Base-by-base conservation (phyloP, 345 rosid genomes). In the Linum usitatissimum region DNA sequence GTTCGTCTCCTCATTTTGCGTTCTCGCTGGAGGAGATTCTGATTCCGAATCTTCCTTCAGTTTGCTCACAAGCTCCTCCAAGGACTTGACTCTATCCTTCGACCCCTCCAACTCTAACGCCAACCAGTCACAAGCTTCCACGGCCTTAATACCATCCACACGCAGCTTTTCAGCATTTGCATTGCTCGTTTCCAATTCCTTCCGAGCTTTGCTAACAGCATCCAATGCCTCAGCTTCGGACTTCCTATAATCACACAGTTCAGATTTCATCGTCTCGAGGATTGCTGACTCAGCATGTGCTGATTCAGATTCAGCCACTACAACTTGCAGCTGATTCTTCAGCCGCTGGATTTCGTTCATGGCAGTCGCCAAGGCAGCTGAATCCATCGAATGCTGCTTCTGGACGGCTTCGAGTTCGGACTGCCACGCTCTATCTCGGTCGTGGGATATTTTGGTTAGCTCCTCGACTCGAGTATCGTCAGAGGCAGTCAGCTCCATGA, bases 321-420 rank as follows among this genome's bases (percentile, higher is more conserved):
- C 78, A 70, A 70, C 80, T 63, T 80, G 86, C 55, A 93, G 72
- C 80, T 89, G 99, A 18, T 71, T 75, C 76, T 84, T 93, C 66
- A 93, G 88, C 84, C 81, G 87, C 76, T 87, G 95, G 28, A 86
- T 86, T 73, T 93, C 99, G 70, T 81, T 93, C 84, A 87, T 78
- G 39, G 95, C 81, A 23, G 99, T 86, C 67, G 80, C 77, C 53
- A 90, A 65, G 64, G 90, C 89, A 31, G 96, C 75, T 1, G 95
- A 83, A 74, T 93, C 96, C 81, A 93, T 77, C 1, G 82, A 70
- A 53, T 90, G 85, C 59, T 87, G 97, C 72, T 84, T 87, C 75
- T 84, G 96, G 68, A 90, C 73, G 39, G 99, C 99, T 78, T 90
- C 97, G 13, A 93, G 88, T 70, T 93, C 99, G 55, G 99, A 90